A percentile compares a stretch with the other conserved stretches of the same genome.
These are phyloP conservation scores for Incumbomyces lentus DNA, from an alignment of 2,329 filamentous ascomycete species.

Conservation along the genomic window DNA sequence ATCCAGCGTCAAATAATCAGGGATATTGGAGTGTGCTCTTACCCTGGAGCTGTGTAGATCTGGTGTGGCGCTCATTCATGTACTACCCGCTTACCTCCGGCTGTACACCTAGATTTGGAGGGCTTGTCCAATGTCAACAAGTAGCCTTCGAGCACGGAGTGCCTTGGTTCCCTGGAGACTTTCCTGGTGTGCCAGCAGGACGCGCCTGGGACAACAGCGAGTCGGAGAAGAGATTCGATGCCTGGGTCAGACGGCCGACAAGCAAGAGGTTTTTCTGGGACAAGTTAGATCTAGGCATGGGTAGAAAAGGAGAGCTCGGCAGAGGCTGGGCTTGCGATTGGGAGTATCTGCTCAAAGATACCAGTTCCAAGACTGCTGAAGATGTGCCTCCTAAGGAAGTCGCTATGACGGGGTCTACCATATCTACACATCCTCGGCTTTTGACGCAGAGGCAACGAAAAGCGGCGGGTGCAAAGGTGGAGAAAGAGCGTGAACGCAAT, in stretches of 20 bases:
- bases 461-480: conserved; percentile 11
- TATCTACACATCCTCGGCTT: background rate
- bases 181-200: conserved; percentile 67
- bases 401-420: background rate
- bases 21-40: conserved; percentile 74
- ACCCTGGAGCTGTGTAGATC: conserved; percentile 79
- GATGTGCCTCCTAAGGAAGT: background rate
- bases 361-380: conserved; percentile 5
- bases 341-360: conserved; percentile 49
- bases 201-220: conserved; percentile 65
- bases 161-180: conserved; percentile 82
- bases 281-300: conserved; percentile 61
- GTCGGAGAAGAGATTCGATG: conserved; percentile 46
- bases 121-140: conserved; percentile 68
- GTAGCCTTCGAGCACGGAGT: conserved; percentile 66
- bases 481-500: conserved; percentile 6
- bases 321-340: conserved; percentile 76
- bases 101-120: conserved; percentile 71
- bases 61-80: conserved; percentile 78
- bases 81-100: conserved; percentile 71
- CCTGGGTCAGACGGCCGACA: conserved; percentile 70
- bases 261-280: conserved; percentile 70
- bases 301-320: conserved; percentile 71
- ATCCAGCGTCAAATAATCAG: conserved; percentile 41
- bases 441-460: conserved; percentile 18